Conservation (phyloP, 177 flowering plant species). For the Vitis hybrid region DNA sequence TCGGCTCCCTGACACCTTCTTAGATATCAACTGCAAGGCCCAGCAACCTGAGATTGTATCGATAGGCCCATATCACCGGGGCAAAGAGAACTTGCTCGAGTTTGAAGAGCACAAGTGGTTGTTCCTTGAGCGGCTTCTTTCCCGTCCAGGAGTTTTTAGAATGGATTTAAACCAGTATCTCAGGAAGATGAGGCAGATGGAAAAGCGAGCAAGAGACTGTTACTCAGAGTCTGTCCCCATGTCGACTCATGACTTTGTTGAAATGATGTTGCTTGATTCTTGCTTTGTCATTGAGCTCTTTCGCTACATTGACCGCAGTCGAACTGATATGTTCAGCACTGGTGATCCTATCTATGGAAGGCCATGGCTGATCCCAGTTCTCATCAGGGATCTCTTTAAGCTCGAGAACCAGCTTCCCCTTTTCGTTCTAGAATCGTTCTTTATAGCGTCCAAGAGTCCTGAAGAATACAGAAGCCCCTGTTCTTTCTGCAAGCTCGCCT, state of each 20-base stretch:
- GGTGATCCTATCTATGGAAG: slow-evolving; percentile 10
- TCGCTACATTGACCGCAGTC: background rate
- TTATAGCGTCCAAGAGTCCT: background rate
- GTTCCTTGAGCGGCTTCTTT: slow-evolving; percentile 2
- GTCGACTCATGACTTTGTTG: background rate
- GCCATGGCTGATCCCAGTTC: slow-evolving; percentile 3
- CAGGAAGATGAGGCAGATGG: slow-evolving; percentile 2
- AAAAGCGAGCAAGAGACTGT: slow-evolving; percentile 4
- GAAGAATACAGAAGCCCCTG: background rate
- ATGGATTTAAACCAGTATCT: slow-evolving; percentile 3
- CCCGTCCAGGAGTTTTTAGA: background rate
- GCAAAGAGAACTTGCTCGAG: background rate
- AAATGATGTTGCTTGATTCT: slow-evolving; percentile 17
- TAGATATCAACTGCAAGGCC: slow-evolving; percentile 2
- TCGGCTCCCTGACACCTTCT: slow-evolving; percentile 2
- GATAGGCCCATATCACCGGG: slow-evolving; percentile 11
- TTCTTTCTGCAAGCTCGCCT: background rate
- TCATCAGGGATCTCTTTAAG: slow-evolving; percentile 13
- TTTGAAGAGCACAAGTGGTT: slow-evolving; percentile 12
- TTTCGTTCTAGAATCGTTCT: slow-evolving; percentile 16
- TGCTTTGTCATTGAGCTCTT: slow-evolving; percentile 15
- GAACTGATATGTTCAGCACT: background rate
- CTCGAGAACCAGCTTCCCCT: slow-evolving; percentile 29
- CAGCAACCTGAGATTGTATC: slow-evolving; percentile 8
- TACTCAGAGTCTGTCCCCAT: slow-evolving; percentile 14